These are phyloP conservation scores for Aspergillus intermedius DNA, from an alignment of 2,329 filamentous ascomycete species.

Conservation along the genomic window DNA sequence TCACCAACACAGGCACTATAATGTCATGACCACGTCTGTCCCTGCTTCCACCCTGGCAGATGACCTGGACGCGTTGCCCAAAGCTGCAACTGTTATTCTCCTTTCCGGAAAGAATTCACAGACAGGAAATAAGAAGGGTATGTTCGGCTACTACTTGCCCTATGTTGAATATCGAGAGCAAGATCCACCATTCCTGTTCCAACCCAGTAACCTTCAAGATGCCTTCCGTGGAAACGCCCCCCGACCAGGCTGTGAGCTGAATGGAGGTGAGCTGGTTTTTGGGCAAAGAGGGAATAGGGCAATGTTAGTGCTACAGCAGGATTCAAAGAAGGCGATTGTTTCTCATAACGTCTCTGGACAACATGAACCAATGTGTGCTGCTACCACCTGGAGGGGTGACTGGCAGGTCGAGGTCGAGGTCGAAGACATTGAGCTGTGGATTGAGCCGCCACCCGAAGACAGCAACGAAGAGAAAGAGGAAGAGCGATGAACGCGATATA, in stretches of 20 bases:
- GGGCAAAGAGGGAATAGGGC: not conserved
- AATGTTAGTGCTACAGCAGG: not conserved
- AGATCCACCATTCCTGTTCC: not conserved
- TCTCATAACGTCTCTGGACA: not conserved
- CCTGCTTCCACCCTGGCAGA: not conserved
- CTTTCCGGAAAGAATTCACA: not conserved
- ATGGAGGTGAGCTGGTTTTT: not conserved
- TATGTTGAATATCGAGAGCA: not conserved
- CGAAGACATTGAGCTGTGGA: not conserved
- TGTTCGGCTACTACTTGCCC: not conserved
- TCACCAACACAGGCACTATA: not conserved
- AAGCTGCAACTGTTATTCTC: not conserved
- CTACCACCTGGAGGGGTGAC: not conserved
- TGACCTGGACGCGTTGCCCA: not conserved
- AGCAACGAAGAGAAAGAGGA: not conserved
- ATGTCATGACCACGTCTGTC: not conserved
- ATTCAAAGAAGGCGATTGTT: not conserved
- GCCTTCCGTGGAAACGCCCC: not conserved
- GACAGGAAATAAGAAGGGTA: not conserved
- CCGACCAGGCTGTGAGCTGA: not conserved
- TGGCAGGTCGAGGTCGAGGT: not conserved
- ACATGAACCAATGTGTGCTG: not conserved
- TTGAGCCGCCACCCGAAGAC: not conserved
- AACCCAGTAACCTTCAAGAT: not conserved
- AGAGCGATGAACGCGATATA: not conserved